phyloP scores from a whole-genome alignment of 176 grass and related monocot genomes.

The Pontederia crassipes region DNA sequence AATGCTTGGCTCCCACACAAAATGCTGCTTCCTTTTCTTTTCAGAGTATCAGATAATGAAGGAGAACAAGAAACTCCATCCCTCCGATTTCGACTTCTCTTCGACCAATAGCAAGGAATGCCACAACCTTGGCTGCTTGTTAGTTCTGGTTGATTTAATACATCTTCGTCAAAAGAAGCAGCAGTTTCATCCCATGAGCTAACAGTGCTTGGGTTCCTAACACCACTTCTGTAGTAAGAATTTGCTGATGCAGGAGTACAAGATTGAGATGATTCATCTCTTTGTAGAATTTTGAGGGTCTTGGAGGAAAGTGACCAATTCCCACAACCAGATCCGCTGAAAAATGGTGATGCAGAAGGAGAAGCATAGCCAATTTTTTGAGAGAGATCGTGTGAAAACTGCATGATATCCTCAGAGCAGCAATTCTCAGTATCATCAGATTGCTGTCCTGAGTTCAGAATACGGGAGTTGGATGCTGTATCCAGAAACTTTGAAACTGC shows the following conservation, averaged over 20 bases:
- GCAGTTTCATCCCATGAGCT: conserved; percentile 49
- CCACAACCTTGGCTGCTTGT: conserved; percentile 39
- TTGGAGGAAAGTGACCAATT: conserved; percentile 54
- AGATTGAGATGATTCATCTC: conserved; percentile 63
- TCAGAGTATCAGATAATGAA: conserved; percentile 63
- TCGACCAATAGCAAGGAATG: conserved; percentile 44
- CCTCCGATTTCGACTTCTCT: conserved; percentile 26
- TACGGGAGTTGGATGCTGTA: conserved; percentile 24
- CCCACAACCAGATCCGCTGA: conserved; percentile 50
- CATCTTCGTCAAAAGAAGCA: conserved; percentile 64
- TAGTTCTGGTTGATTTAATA: conserved; percentile 42
- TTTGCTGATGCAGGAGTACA: conserved; percentile 72
- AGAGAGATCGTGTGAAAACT: conserved; percentile 29
- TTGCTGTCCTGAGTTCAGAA: conserved; percentile 41
- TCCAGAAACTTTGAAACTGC: conserved; percentile 33
- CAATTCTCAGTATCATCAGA: conserved; percentile 55
- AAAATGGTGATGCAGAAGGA: conserved; percentile 45
- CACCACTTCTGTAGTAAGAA: conserved; percentile 53
- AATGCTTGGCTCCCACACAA: conserved; percentile 53
- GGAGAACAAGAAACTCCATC: conserved; percentile 38
- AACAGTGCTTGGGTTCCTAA: conserved; percentile 23
- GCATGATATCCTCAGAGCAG: conserved; percentile 26
- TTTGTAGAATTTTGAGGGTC: conserved; percentile 38
- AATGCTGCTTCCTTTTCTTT: conserved; percentile 63
- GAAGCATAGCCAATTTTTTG: conserved; percentile 46